Evolutionary conservation across 805 yeast genomes (phyloP).

Genomic region (Lachancea lanzarotensis): DNA sequence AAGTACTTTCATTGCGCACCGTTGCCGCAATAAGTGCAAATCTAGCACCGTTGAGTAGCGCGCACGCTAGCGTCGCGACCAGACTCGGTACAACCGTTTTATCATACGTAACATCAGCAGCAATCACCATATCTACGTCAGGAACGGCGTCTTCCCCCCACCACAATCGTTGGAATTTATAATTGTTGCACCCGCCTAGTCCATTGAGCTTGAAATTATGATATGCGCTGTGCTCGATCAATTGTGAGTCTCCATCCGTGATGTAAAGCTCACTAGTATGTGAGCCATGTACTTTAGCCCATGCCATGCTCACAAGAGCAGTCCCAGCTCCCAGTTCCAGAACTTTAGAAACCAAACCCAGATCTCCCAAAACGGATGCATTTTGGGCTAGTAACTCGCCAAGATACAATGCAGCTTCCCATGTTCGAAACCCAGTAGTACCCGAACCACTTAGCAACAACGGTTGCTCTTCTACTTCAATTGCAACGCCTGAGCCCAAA

Average conservation of each 20-base stretch:
- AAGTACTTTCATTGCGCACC: constrained; percentile 53
- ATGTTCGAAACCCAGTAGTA: constrained; percentile 83
- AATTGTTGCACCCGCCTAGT: constrained; percentile 12
- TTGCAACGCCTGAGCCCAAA: constrained; percentile 12
- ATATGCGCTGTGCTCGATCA: constrained; percentile 19
- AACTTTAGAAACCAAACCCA: constrained; percentile 21
- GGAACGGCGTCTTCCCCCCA: constrained; percentile 49
- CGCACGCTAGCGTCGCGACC: constrained; percentile 16
- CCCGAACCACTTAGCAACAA: constrained; percentile 63
- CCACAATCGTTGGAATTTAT: constrained; percentile 43
- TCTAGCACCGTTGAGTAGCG: constrained; percentile 4
- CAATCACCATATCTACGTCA: constrained; percentile 49
- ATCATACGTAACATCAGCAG: constrained; percentile 90
- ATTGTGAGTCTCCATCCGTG: constrained; percentile 30
- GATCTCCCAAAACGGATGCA: not conserved
- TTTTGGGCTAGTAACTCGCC: constrained; percentile 41
- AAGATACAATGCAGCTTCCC: constrained; percentile 84
- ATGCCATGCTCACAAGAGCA: constrained; percentile 49
- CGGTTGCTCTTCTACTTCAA: constrained; percentile 53
- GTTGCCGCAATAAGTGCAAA: constrained; percentile 63
- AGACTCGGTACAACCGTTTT: constrained; percentile 49
- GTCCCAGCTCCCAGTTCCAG: constrained; percentile 89
- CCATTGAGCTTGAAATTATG: constrained; percentile 43
- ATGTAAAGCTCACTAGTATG: constrained; percentile 15
- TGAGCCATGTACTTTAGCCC: constrained; percentile 11